Evolutionary conservation across 768 basidiomycete genomes (phyloP), one percentile per base, ranked within the genome.

Genomic region (Clathrus columnatus): DNA sequence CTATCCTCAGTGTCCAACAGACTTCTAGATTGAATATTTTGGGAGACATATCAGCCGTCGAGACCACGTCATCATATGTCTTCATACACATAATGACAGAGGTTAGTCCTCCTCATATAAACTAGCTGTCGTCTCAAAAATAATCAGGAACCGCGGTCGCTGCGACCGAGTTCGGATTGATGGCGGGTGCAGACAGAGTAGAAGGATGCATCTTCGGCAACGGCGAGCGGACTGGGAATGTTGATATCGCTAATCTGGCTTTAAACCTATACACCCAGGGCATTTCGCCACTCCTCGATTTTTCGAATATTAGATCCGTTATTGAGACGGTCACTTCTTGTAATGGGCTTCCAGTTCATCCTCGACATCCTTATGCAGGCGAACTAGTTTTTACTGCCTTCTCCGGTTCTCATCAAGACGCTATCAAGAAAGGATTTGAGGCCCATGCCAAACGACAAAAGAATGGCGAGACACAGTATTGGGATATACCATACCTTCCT

Each of bases 391-490:
- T 91, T 70, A 97, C 96, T 20, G 95, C 96, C 8, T 99, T 99
- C 77, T 96, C 93, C 58, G 96, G 96, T 26, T 93, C 91, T 17
- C 96, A 99, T 69, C 92, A 96, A 70, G 96, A 98, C 64, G 96
- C 96, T 18, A 90, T 99, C 77, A 99, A 99, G 74, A 99, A 99
- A 73, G 95, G 96, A 27, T 96, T 99, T 72, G 91, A 93, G 70
- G 83, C 79, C 2, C 90, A 94, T 69, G 76, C 70, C 51, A 67
- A 72, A 49, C 72, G 81, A 49, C 83, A 91, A 62, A 75, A 78
- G 30, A 71, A 75, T 50, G 83, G 82, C 48, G 77, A 82, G 64
- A 73, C 75, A 49, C 73, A 79, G 62, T 76, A 81, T 43, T 97
- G 94, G 93, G 80, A 90, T 62, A 87, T 99, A 61, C 96, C 96